Evolutionary conservation across 139 green algal genomes (phyloP), one percentile per base, ranked within the genome.

Genomic region (Protoeuglena noctilucae): DNA sequence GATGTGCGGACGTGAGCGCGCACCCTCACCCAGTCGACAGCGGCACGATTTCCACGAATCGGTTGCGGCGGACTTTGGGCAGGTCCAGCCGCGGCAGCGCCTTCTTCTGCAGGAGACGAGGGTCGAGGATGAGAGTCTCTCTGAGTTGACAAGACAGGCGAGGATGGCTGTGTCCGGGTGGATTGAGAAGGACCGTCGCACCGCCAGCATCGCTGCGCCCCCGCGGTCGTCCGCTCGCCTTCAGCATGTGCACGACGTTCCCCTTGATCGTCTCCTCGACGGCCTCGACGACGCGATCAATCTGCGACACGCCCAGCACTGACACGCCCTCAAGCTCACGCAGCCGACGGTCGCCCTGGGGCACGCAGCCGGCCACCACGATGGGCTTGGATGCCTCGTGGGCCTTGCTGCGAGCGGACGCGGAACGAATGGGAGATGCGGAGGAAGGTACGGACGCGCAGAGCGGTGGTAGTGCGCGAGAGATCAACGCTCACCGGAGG

Each of bases 231-330:
- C n/a, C n/a, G n/a, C n/a, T n/a, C n/a, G n/a, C n/a, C n/a, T n/a
- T n/a, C n/a, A 95, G 73, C 65, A 95, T 58, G 21, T 63, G 61
- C 39, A 95, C 75, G 1, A 60, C 73, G 61, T 95, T 78, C 2
- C 87, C 87, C 12, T 74, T 76, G 23, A 96, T 70, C 3, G 87
- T 92, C 56, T 93, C 75, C 67, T 94, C 87, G 28, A 93, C 87
- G 14, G 74, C 83, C 67, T 96, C 87, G 28, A 93, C 87, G 6
- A 96, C 74, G 0, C 87, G 72, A 62, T 88, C 80, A 26, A 95
- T 93, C 60, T 93, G 82, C 26, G 72, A 69, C 40, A 83, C 75
- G 28, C 77, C 87, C 19, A 94, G 60, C 40, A 94, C 25, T 50
- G 71, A 86, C 12, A 93, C 51, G 1, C 73, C 84, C 30, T 88